Conservation (phyloP, 2,329 filamentous ascomycete species). For the Elsinoe fawcettii region DNA sequence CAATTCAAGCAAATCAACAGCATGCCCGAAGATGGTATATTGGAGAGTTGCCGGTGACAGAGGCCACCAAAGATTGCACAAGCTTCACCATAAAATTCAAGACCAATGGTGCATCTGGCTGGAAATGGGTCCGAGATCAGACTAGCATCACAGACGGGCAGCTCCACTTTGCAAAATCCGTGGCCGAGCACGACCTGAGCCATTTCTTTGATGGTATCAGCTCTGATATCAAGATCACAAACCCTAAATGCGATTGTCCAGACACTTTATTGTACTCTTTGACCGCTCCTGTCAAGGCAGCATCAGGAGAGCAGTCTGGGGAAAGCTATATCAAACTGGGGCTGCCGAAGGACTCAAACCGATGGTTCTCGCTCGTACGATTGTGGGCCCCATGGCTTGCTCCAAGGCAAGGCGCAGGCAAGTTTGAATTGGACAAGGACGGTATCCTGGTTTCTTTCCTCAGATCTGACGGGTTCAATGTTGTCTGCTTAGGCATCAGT, state of each 20-base stretch:
- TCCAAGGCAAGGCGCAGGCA: slow-evolving; percentile 68
- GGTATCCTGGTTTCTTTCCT: slow-evolving; percentile 73
- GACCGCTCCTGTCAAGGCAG: slow-evolving; percentile 47
- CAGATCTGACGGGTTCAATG: slow-evolving; percentile 59
- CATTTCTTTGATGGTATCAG: slow-evolving; percentile 54
- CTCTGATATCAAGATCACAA: slow-evolving; percentile 46
- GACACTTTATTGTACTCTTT: slow-evolving; percentile 65
- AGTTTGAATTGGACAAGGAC: slow-evolving; percentile 66
- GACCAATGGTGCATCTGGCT: slow-evolving; percentile 43
- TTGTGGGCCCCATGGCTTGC: slow-evolving; percentile 79
- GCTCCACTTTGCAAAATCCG: slow-evolving; percentile 45
- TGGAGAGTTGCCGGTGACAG: slow-evolving; percentile 37
- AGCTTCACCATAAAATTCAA: slow-evolving; percentile 68
- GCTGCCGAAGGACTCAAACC: slow-evolving; percentile 53
- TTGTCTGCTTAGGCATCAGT: slow-evolving; percentile 72
- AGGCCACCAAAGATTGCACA: slow-evolving; percentile 41
- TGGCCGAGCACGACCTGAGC: slow-evolving; percentile 37
- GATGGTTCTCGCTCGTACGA: slow-evolving; percentile 77
- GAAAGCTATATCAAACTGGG: slow-evolving; percentile 54
- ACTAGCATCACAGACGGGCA: slow-evolving; percentile 56
- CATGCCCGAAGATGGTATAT: slow-evolving; percentile 47
- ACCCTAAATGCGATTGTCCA: slow-evolving; percentile 57
- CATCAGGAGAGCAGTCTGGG: slow-evolving; percentile 51
- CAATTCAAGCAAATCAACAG: slow-evolving; percentile 13
- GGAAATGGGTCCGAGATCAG: slow-evolving; percentile 65